phyloP scores from a whole-genome alignment of 768 basidiomycete species.

The Amanita brunnescens region DNA sequence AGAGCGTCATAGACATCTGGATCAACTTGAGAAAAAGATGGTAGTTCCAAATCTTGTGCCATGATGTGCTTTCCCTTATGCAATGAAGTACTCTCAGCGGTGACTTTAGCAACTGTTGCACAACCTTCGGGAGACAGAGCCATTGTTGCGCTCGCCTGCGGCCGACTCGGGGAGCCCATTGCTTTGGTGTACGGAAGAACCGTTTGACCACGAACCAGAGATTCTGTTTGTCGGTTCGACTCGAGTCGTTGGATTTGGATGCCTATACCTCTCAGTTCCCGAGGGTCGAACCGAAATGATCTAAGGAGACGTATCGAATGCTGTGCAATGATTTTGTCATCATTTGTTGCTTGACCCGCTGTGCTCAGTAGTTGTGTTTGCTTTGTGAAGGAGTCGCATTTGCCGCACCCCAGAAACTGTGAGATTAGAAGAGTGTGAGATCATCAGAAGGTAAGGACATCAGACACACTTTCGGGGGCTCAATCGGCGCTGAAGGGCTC shows the following conservation, averaged over 20 bases:
- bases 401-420: slow-evolving; percentile 88
- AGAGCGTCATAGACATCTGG: slow-evolving; percentile 60
- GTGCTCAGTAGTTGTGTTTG: slow-evolving; percentile 51
- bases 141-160: neutral
- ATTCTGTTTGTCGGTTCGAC: slow-evolving; percentile 17
- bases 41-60: slow-evolving; percentile 32
- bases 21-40: slow-evolving; percentile 73
- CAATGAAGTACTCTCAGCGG: neutral
- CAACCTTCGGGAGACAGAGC: neutral
- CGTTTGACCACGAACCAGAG: slow-evolving; percentile 41
- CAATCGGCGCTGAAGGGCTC: slow-evolving; percentile 76
- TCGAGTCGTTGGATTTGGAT: slow-evolving; percentile 90
- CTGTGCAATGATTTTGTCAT: slow-evolving; percentile 61
- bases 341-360: slow-evolving; percentile 64
- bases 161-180: neutral
- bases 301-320: slow-evolving; percentile 71
- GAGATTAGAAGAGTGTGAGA: slow-evolving; percentile 2
- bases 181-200: slow-evolving; percentile 44
- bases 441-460: neutral
- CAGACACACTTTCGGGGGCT: slow-evolving; percentile 72
- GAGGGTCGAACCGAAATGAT: slow-evolving; percentile 69
- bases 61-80: neutral
- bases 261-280: slow-evolving; percentile 85
- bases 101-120: neutral
- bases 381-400: slow-evolving; percentile 75